These are phyloP conservation scores for Colletotrichum orbiculare DNA, from an alignment of 2,329 filamentous ascomycete genomes.

Conservation along the genomic window DNA sequence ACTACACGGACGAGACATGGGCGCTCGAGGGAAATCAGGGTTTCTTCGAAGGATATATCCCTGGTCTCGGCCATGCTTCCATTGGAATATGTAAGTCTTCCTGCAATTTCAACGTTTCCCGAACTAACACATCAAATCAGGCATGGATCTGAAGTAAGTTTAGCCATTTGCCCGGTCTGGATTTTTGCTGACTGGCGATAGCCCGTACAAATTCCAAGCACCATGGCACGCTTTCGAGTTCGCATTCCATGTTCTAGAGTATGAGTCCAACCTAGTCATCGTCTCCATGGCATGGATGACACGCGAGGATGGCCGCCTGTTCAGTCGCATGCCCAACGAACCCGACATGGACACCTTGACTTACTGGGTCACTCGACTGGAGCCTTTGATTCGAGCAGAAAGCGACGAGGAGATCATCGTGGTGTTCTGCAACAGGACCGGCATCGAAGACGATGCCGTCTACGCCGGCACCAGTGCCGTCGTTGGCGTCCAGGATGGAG, in stretches of 20 bases:
- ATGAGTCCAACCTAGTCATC: slow-evolving; percentile 71
- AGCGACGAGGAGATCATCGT: slow-evolving; percentile 66
- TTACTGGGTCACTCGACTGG: slow-evolving; percentile 80
- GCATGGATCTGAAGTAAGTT: slow-evolving; percentile 71
- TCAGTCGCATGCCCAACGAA: slow-evolving; percentile 60
- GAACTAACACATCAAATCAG: background rate
- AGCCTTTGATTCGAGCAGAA: slow-evolving; percentile 69
- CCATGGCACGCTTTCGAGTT: slow-evolving; percentile 55
- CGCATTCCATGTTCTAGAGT: slow-evolving; percentile 66
- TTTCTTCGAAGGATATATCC: slow-evolving; percentile 55
- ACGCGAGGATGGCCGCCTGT: slow-evolving; percentile 58
- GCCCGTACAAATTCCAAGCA: slow-evolving; percentile 51
- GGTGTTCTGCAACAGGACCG: slow-evolving; percentile 77
- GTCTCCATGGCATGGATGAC: slow-evolving; percentile 85
- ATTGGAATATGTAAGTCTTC: slow-evolving; percentile 63
- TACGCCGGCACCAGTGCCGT: slow-evolving; percentile 83
- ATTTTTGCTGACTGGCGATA: slow-evolving; percentile 24
- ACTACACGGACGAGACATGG: slow-evolving; percentile 69
- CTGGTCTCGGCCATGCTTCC: slow-evolving; percentile 56
- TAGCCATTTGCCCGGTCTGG: background rate
- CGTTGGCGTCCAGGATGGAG: slow-evolving; percentile 71
- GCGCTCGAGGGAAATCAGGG: slow-evolving; percentile 61
- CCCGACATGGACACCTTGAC: slow-evolving; percentile 79
- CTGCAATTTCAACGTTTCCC: background rate
- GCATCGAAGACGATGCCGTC: slow-evolving; percentile 71